Evolutionary conservation across 108 stramenopile genomes (phyloP), one percentile per base, ranked within the genome.

Genomic region (Mediolabrus comicus): DNA sequence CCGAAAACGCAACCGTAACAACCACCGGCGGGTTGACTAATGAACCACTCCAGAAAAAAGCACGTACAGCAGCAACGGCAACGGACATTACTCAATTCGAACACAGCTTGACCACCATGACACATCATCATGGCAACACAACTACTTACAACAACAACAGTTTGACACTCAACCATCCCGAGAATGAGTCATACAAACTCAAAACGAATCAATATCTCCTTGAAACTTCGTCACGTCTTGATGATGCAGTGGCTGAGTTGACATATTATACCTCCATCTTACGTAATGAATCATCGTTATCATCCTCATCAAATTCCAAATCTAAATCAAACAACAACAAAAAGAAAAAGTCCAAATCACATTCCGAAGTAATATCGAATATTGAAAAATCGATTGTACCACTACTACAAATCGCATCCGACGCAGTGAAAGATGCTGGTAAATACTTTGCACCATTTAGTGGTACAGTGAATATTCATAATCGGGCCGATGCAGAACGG

Each of bases 161-260:
- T 2, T n/a, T 39, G n/a, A 39, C 41, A 6, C 46, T 49, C 22
- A 49, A 49, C 46, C 46, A 49, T 3, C 46, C 46, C 30, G 19
- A 30, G 31, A 57, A 57, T 2, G 56, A 57, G n/a, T 1, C 56
- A 5, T 30, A 57, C 31, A 30, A 33, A 57, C 56, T 57, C n/a
- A 30, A 57, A 57, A 33, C 56, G 26, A 57, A 57, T 33, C 56
- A 57, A 33, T 57, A 32, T 11, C 30, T 57, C 17, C 56, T 57
- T 7, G 56, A 57, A 33, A 32, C 56, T 2, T 57, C 56, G 16
- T 30, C 56, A 6, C 32, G 56, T 32, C 32, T 57, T 7, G 56
- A 57, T 22, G 56, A 33, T 16, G 56, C 56, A 30, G 32, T 57
- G 6, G 25, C 56, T n/a, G 56, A 57, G 31, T 22, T 57, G 0